Evolutionary conservation across 177 flowering plant species (phyloP).

Genomic region (Vitis hybrid): DNA sequence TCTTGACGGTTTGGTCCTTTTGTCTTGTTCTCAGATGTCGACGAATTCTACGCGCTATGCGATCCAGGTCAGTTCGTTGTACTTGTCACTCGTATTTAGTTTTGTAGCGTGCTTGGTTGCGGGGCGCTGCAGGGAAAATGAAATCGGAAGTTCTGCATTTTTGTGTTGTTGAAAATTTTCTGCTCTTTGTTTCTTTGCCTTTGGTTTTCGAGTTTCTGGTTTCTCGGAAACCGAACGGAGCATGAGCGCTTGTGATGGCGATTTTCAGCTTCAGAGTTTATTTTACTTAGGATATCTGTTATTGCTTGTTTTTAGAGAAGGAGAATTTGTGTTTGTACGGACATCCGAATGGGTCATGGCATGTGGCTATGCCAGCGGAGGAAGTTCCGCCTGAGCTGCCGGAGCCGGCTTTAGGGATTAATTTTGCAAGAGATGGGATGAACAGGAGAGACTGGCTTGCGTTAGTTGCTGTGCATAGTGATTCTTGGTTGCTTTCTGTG

Average conservation of each 20-base stretch:
- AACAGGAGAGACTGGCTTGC: slow-evolving; percentile 51
- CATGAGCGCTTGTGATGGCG: neutral
- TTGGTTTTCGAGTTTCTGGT: neutral
- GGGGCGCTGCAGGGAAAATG: neutral
- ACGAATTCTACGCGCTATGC: slow-evolving; percentile 38
- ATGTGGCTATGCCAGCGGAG: slow-evolving; percentile 50
- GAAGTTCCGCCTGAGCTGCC: slow-evolving; percentile 61
- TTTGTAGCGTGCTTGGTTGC: slow-evolving; percentile 5
- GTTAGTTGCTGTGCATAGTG: slow-evolving; percentile 52
- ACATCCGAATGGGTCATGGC: slow-evolving; percentile 49
- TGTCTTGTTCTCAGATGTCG: slow-evolving; percentile 35
- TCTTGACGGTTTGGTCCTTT: neutral
- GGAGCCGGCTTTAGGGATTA: slow-evolving; percentile 53
- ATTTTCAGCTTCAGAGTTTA: neutral
- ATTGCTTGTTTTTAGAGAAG: slow-evolving; percentile 26
- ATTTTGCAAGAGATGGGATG: slow-evolving; percentile 64
- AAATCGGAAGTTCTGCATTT: neutral
- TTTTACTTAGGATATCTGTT: neutral
- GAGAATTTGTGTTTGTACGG: slow-evolving; percentile 58
- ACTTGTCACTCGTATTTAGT: neutral
- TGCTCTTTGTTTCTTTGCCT: neutral
- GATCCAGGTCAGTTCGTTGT: slow-evolving; percentile 38
- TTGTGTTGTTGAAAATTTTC: neutral
- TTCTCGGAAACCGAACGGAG: neutral
- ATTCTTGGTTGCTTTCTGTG: slow-evolving; percentile 58